Evolutionary conservation across 768 basidiomycete genomes (phyloP).

Genomic region (Naganishia kalamii): DNA sequence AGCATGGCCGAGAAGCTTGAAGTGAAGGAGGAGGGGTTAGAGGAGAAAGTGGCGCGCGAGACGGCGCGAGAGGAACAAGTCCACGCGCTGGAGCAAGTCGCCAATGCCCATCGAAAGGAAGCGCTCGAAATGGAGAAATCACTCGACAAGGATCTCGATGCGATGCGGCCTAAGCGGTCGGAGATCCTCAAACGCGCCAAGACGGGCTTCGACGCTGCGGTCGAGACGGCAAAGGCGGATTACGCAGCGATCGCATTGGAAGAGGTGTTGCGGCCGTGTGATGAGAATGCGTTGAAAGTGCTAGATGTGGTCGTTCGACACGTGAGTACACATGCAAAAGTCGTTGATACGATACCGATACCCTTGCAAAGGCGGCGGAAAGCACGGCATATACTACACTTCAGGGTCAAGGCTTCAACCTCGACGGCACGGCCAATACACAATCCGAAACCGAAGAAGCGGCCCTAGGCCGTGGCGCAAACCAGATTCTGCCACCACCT

Average conservation of each 20-base stretch:
- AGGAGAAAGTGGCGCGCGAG: background rate
- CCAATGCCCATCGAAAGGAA: background rate
- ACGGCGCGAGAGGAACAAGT: background rate
- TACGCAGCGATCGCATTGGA: background rate
- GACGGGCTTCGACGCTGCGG: background rate
- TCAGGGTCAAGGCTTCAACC: too few relatives aligned
- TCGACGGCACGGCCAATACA: too few relatives aligned
- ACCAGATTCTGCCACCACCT: too few relatives aligned
- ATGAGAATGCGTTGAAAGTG: background rate
- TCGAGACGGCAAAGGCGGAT: background rate
- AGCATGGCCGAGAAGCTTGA: slow-evolving; percentile 25
- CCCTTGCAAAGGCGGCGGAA: too few relatives aligned
- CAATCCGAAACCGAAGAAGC: too few relatives aligned
- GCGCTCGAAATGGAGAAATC: background rate
- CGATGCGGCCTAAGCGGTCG: background rate
- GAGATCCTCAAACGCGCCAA: background rate
- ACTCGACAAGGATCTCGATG: background rate
- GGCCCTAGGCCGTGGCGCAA: too few relatives aligned
- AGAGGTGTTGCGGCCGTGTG: background rate
- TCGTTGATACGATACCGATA: background rate
- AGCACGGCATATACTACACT: too few relatives aligned
- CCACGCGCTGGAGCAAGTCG: background rate
- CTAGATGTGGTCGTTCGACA: slow-evolving; percentile 1
- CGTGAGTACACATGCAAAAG: background rate
- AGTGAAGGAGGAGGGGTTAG: background rate